A percentile compares a stretch with the other conserved stretches of the same genome.
These are phyloP conservation scores for Oehlia diaphana DNA, from an alignment of 192 early-diverging fungal species.

Conservation along the genomic window DNA sequence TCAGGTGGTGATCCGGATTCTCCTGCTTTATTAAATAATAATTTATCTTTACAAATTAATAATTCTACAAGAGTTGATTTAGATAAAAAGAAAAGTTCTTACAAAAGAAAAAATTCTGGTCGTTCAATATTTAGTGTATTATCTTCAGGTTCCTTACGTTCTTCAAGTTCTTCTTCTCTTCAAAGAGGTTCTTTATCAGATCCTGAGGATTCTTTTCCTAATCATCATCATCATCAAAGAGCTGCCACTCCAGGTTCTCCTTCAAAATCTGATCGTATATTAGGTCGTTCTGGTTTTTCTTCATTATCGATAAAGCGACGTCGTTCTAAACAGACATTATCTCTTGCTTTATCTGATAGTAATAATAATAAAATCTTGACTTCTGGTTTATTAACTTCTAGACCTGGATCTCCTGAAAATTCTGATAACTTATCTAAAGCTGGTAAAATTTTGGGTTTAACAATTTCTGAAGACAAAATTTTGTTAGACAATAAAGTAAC, in stretches of 20 bases:
- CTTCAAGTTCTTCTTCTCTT: conserved; percentile 4
- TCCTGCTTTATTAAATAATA: not conserved
- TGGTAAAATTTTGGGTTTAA: conserved; percentile 26
- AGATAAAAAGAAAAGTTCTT: conserved; percentile 9
- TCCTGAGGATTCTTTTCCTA: not conserved
- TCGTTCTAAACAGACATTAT: not conserved
- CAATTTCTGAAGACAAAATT: conserved; percentile 18
- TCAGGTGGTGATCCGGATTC: conserved; percentile 5
- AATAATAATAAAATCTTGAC: not conserved
- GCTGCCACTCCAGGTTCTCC: not conserved
- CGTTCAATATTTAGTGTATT: conserved; percentile 28
- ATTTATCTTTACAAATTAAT: not conserved
- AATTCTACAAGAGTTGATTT: not conserved
- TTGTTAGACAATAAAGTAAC: not conserved
- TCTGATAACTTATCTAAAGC: conserved; percentile 11
- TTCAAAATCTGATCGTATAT: conserved; percentile 21
- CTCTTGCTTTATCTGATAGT: not conserved
- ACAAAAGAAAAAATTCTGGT: conserved; percentile 23
- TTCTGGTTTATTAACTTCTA: not conserved
- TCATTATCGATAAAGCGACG: conserved; percentile 18
- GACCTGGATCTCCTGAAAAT: conserved; percentile 12
- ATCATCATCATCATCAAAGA: not conserved
- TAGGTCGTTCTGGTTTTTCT: conserved; percentile 9
- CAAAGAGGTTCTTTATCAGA: conserved; percentile 25
- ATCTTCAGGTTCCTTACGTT: conserved; percentile 2